Percentiles rank a stretch among this genome's conserved stretches.
Conservation (phyloP, 2,329 filamentous ascomycete species). For the Penicillium expansum region DNA sequence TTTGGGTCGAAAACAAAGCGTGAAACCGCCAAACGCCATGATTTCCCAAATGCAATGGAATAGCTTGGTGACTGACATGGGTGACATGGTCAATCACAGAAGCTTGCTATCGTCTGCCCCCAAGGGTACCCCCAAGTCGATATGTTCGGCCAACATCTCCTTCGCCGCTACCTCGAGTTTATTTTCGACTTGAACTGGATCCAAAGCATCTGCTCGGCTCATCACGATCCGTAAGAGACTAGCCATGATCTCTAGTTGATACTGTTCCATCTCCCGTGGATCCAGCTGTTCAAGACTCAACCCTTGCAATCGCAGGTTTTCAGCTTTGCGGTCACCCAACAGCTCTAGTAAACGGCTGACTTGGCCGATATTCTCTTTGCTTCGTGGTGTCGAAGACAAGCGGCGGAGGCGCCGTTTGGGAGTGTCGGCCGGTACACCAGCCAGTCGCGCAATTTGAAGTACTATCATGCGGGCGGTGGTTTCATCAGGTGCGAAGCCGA, state of each 20-base stretch:
- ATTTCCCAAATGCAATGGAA: neutral
- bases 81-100: slow-evolving; percentile 12
- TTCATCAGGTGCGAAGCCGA: slow-evolving; percentile 47
- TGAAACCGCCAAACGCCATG: neutral
- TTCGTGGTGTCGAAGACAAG: slow-evolving; percentile 40
- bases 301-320: slow-evolving; percentile 33
- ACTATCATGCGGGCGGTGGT: slow-evolving; percentile 49
- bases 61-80: neutral
- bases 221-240: slow-evolving; percentile 44
- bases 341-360: slow-evolving; percentile 46
- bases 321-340: slow-evolving; percentile 41
- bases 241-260: slow-evolving; percentile 45
- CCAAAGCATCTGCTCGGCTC: slow-evolving; percentile 29
- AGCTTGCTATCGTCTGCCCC: slow-evolving; percentile 28
- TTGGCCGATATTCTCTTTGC: slow-evolving; percentile 45
- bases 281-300: slow-evolving; percentile 37
- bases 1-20: neutral
- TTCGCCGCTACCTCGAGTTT: slow-evolving; percentile 34
- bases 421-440: slow-evolving; percentile 35
- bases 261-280: slow-evolving; percentile 37
- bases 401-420: slow-evolving; percentile 41
- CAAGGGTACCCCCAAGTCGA: slow-evolving; percentile 33
- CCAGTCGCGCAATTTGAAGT: slow-evolving; percentile 49
- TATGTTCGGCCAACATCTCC: slow-evolving; percentile 37
- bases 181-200: slow-evolving; percentile 32